Evolutionary conservation across 129 eudicot genomes (phyloP).

Genomic region (Lonicera japonica): DNA sequence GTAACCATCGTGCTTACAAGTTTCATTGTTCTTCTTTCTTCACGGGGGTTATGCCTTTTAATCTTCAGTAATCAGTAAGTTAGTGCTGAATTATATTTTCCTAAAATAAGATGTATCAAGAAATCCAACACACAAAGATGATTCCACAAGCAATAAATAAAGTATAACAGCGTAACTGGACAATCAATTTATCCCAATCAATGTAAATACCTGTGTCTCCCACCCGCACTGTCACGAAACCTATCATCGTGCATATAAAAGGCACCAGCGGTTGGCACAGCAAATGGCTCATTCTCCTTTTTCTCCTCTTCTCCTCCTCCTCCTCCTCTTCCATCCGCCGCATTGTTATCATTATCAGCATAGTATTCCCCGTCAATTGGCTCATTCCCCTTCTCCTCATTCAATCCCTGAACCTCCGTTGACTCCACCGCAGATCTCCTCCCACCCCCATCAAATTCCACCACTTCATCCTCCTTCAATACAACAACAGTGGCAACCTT

Average conservation of each 20-base stretch:
- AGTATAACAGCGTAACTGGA: no score
- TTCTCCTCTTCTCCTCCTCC: conserved; percentile 48
- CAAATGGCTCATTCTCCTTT: conserved; percentile 80
- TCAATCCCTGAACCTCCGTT: background rate
- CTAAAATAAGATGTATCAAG: no score
- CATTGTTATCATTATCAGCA: conserved; percentile 14
- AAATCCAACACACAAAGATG: no score
- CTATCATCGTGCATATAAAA: conserved; percentile 99
- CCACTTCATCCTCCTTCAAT: conserved; percentile 12
- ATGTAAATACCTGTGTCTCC: conserved; percentile 55
- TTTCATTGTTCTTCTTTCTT: no score
- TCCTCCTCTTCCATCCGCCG: conserved; percentile 6
- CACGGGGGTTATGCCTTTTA: no score
- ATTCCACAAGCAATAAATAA: no score
- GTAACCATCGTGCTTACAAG: no score
- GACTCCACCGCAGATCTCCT: background rate
- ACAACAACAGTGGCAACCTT: conserved; percentile 14
- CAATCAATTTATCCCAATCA: no score
- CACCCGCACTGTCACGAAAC: conserved; percentile 62
- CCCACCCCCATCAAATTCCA: conserved; percentile 12
- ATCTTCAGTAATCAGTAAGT: no score
- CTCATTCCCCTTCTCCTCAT: conserved; percentile 10
- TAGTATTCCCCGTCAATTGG: background rate
- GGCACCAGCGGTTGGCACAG: conserved; percentile 93
- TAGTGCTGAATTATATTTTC: no score